Conservation (phyloP, 2,329 filamentous ascomycete genomes). For the Dothistroma pini region DNA sequence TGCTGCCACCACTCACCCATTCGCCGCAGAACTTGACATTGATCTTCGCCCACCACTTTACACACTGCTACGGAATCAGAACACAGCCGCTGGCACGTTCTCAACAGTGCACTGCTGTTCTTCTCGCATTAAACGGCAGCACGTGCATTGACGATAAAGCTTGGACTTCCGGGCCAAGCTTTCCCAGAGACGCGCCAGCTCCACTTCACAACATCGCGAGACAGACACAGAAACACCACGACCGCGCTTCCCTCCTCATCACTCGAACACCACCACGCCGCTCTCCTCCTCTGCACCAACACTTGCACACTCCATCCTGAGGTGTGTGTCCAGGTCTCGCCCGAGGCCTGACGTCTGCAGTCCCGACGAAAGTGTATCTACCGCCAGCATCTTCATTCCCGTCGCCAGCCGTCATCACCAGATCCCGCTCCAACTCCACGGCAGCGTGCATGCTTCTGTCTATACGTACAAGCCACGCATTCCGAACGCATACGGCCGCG, state of each 20-base stretch:
- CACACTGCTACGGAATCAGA: neutral
- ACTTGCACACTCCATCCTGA: neutral
- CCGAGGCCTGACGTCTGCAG: slow-evolving; percentile 6
- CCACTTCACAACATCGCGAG: neutral
- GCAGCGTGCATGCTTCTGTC: slow-evolving; percentile 32
- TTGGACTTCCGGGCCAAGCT: neutral
- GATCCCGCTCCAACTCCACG: slow-evolving; percentile 21
- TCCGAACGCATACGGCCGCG: slow-evolving; percentile 21
- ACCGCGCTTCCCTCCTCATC: slow-evolving; percentile 7
- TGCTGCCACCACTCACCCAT: neutral
- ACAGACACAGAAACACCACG: neutral
- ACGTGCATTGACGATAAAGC: neutral
- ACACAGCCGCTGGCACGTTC: neutral
- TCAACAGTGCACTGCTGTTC: neutral
- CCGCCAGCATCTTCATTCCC: slow-evolving; percentile 17
- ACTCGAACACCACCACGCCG: slow-evolving; percentile 2
- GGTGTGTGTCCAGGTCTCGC: neutral
- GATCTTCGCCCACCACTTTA: neutral
- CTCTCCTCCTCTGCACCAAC: neutral
- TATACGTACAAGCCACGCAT: slow-evolving; percentile 26
- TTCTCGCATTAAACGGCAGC: neutral
- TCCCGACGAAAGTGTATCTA: slow-evolving; percentile 10
- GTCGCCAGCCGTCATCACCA: slow-evolving; percentile 19
- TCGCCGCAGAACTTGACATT: neutral
- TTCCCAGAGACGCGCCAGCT: neutral